These are phyloP conservation scores for Backusella tarrabulga DNA, from an alignment of 192 early-diverging fungal genomes.

Conservation along the genomic window DNA sequence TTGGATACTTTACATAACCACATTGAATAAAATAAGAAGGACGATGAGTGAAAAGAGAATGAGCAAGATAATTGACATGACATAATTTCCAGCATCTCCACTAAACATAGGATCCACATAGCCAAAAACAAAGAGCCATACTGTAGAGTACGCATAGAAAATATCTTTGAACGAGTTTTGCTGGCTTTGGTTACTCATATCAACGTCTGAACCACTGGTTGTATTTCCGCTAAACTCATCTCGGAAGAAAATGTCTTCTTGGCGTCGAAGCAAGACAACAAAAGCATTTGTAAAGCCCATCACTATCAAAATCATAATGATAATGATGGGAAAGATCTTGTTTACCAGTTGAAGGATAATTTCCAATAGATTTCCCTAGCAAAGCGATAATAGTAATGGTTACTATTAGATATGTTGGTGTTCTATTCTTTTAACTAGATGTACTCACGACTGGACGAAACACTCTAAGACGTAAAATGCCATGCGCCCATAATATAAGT, in stretches of 20 bases:
- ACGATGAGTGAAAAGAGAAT: background rate
- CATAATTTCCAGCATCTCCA: background rate
- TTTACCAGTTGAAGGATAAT: conserved; percentile 7
- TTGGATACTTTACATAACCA: conserved; percentile 14
- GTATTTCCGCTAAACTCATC: background rate
- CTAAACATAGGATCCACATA: background rate
- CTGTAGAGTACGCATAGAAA: background rate
- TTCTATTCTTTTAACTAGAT: background rate
- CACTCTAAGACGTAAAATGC: background rate
- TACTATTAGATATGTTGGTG: background rate
- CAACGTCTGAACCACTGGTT: background rate
- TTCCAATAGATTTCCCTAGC: background rate
- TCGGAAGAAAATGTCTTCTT: background rate
- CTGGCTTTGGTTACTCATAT: background rate
- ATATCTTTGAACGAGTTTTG: background rate
- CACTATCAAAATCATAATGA: conserved; percentile 4
- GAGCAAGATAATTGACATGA: background rate
- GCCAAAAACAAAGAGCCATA: conserved; percentile 13
- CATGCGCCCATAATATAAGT: conserved; percentile 6
- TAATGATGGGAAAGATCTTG: background rate
- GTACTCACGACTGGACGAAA: conserved; percentile 5
- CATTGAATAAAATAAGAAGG: conserved; percentile 12
- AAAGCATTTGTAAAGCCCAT: conserved; percentile 10
- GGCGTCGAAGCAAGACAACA: conserved; percentile 1
- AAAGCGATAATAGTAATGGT: background rate